phyloP scores from a whole-genome alignment of 306 rosid genomes.

The Vicia villosa region DNA sequence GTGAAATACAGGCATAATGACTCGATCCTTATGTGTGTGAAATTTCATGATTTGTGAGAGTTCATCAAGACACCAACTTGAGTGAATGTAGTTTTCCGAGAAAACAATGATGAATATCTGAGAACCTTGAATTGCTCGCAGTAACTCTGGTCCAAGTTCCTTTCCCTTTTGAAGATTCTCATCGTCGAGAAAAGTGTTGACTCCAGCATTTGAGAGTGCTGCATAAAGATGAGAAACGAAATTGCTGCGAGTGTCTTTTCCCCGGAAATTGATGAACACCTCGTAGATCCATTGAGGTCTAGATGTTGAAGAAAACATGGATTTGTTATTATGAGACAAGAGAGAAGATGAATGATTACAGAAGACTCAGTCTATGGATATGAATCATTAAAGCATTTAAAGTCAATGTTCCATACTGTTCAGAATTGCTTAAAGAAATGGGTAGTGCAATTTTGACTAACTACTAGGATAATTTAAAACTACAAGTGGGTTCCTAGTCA shows the following conservation, averaged over 20 bases:
- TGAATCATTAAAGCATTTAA: too few species aligned
- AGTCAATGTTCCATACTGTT: too few species aligned
- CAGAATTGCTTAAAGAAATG: too few species aligned
- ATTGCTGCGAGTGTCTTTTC: neutral
- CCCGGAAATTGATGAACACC: constrained; percentile 32
- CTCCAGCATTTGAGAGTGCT: neutral
- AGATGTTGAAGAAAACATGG: too few species aligned
- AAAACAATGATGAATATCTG: neutral
- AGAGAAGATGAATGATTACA: too few species aligned
- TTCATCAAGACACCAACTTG: constrained; percentile 12
- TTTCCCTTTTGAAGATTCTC: neutral
- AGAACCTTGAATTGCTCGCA: constrained; percentile 4
- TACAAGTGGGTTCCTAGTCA: too few species aligned
- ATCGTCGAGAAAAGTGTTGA: neutral
- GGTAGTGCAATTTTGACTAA: too few species aligned
- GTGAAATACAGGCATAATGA: neutral
- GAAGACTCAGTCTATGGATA: too few species aligned
- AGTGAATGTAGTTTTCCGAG: neutral
- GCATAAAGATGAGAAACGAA: neutral
- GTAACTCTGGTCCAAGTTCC: neutral
- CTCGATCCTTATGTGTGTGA: neutral
- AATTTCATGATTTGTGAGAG: neutral
- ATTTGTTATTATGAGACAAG: too few species aligned
- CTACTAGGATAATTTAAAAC: too few species aligned
- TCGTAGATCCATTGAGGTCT: constrained; percentile 6